These are phyloP conservation scores for Irpex rosettiformis DNA, from an alignment of 1,284 basidiomycete species.

Conservation along the genomic window DNA sequence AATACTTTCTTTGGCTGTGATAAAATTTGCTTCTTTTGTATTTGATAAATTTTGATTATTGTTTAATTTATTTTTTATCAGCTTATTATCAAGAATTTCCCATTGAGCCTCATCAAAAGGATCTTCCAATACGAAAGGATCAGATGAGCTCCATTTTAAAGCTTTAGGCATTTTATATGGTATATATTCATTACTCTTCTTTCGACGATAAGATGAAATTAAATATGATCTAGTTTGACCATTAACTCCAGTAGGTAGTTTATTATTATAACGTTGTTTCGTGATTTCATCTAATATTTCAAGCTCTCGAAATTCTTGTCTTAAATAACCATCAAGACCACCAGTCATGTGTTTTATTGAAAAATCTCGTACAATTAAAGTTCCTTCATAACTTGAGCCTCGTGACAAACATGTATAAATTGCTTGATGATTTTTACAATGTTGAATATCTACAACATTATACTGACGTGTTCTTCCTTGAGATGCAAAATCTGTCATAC, in stretches of 20 bases:
- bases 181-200: not conserved
- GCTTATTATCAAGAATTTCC: not conserved
- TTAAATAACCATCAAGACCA: not conserved
- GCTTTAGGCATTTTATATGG: not conserved
- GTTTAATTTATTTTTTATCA: too few species aligned
- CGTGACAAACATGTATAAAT: constrained; percentile 14
- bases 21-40: not conserved
- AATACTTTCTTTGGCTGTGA: too few species aligned
- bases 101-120: not conserved
- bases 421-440: constrained; percentile 9
- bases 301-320: not conserved
- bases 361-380: constrained; percentile 8
- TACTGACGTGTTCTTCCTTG: constrained; percentile 9
- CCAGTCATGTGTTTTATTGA: not conserved
- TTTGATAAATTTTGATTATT: not conserved
- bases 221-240: not conserved
- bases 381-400: constrained; percentile 5
- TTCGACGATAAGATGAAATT: not conserved
- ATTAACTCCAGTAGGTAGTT: not conserved
- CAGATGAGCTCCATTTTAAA: not conserved
- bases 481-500: constrained; percentile 10
- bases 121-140: too few species aligned
- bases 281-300: constrained; percentile 6
- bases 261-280: not conserved
- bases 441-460: constrained; percentile 8